Conservation (phyloP, 768 basidiomycete genomes). For the Mycena capillaripes region DNA sequence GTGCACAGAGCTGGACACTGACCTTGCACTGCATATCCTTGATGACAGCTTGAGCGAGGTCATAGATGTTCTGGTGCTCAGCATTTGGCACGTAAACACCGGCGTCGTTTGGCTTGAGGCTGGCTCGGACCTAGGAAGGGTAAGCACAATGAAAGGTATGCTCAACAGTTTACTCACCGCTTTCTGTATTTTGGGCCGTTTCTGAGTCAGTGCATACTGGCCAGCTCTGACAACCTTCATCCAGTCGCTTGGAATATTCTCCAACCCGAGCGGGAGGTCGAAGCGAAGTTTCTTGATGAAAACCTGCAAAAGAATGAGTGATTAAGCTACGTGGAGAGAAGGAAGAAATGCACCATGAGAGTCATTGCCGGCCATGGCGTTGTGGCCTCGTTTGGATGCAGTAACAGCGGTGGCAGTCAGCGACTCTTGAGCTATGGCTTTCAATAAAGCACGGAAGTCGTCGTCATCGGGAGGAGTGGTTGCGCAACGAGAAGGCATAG, state of each 20-base stretch:
- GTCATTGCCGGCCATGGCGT: no score
- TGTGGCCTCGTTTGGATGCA: no score
- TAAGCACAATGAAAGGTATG: neutral
- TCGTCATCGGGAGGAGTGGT: no score
- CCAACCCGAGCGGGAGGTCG: neutral
- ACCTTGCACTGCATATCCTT: constrained; percentile 27
- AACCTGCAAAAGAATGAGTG: neutral
- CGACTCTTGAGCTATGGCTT: no score
- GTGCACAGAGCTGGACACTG: constrained; percentile 31
- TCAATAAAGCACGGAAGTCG: no score
- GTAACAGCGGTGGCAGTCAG: no score
- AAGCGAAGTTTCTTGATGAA: neutral
- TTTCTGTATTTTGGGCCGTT: neutral
- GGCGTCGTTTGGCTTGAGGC: neutral
- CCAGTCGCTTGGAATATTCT: neutral
- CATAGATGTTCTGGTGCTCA: neutral
- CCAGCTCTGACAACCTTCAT: neutral
- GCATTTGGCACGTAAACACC: neutral
- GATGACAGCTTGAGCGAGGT: neutral
- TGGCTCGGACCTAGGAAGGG: neutral
- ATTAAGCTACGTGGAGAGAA: no score
- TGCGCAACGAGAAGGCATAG: no score
- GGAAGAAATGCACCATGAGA: no score
- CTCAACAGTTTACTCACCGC: neutral
- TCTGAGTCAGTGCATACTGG: neutral